These are phyloP conservation scores for Ogataea naganishii DNA, from an alignment of 805 yeast species.

Conservation along the genomic window DNA sequence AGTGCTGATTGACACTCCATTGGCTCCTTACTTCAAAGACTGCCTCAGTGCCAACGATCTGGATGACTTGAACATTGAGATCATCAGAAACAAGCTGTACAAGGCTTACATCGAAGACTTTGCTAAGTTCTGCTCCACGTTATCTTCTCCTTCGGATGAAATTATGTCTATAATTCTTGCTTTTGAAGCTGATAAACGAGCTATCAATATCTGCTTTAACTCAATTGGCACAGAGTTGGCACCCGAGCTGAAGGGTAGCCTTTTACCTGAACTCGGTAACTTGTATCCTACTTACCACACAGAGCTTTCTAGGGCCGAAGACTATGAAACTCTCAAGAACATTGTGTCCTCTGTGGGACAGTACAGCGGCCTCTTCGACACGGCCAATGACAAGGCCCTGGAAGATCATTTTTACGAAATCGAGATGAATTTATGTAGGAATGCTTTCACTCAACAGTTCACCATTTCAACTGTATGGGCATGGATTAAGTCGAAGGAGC, in stretches of 20 bases:
- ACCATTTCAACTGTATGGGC: slow-evolving; percentile 89
- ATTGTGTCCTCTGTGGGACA: slow-evolving; percentile 59
- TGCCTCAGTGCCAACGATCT: slow-evolving; percentile 82
- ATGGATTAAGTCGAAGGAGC: slow-evolving; percentile 93
- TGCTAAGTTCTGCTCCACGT: slow-evolving; percentile 47
- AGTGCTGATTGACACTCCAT: slow-evolving; percentile 91
- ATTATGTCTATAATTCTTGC: slow-evolving; percentile 69
- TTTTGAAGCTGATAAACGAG: slow-evolving; percentile 93
- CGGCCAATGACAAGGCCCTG: slow-evolving; percentile 45
- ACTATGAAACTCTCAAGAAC: slow-evolving; percentile 70
- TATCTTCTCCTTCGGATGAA: slow-evolving; percentile 71
- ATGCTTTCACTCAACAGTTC: slow-evolving; percentile 95
- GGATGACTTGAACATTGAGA: slow-evolving; percentile 93
- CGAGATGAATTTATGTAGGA: slow-evolving; percentile 88
- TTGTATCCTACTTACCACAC: slow-evolving; percentile 65
- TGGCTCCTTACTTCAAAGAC: slow-evolving; percentile 92
- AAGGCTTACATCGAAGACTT: slow-evolving; percentile 92
- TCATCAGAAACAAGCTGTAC: slow-evolving; percentile 84
- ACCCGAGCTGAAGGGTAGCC: slow-evolving; percentile 56
- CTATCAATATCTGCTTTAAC: slow-evolving; percentile 85
- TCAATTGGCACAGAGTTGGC: slow-evolving; percentile 78
- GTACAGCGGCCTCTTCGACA: slow-evolving; percentile 50
- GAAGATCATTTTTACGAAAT: slow-evolving; percentile 92
- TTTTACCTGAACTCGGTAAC: slow-evolving; percentile 79
- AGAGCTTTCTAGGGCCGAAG: slow-evolving; percentile 69